Base-by-base conservation (phyloP, 2,329 filamentous ascomycete genomes). In the Cercospora beticola region DNA sequence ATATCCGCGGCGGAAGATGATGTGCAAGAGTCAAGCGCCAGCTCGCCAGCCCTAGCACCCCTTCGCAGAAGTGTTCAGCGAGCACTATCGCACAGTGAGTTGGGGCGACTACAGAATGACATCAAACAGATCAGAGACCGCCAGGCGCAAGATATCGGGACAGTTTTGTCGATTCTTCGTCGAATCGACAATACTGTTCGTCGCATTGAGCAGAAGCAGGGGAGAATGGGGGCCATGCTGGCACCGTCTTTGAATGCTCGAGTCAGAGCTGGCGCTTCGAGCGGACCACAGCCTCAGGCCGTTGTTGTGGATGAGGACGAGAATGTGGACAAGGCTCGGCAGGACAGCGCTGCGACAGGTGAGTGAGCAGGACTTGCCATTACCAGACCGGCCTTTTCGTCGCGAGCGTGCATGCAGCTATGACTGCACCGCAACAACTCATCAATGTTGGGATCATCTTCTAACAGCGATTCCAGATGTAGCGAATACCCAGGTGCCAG, bases 201-300 rank as follows among this genome's bases (percentile, higher is more conserved):
- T 31, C 49, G 43, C 18, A 23, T 52, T 1, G 14, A 21, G n/a
- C 10, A 14, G 23, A 21, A 28, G 30, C 58, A 43, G 26, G 33
- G 7, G 6, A 63, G 10, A 9, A 31, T 54, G 26, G 5, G 3
- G 14, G 9, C 36, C 28, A 33, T 49, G 9, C 26, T 8, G 14
- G 18, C 8, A 14, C 26, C 28, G 3, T 28, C 49, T 8, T 4
- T 9, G 21, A 56, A 14, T 26, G 49, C 49, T 56, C 14, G 49
- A 28, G 49, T 3, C 26, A 52, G 61, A 63, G 26, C 46, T 21
- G 46, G 26, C 12, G 61, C 61, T 14, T 63, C 43, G 23, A 63
- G 61, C 21, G 23, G 31, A 31, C 61, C 61, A 63, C 61, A 54
- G 43, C 61, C 61, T n/a, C 31, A 61, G 33, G 10, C 21, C 21